Percentiles rank a stretch among this genome's conserved stretches.
phyloP scores from a whole-genome alignment of 768 basidiomycete genomes.

The Phlegmacium glaucopus region DNA sequence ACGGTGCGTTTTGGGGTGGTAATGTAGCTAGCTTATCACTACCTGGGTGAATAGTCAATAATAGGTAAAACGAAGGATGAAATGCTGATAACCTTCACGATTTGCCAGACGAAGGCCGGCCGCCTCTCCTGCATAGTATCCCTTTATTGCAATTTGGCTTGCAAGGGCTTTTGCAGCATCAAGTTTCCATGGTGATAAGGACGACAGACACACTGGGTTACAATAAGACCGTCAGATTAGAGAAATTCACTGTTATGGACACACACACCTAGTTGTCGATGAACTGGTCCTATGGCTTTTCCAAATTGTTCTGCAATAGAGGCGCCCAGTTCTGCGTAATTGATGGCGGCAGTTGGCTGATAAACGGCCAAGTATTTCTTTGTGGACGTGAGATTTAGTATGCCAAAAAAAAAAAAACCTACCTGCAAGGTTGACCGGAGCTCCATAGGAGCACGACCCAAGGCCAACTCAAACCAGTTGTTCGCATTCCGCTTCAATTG shows the following conservation, averaged over 20 bases:
- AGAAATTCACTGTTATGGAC: background rate
- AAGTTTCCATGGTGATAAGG: slow-evolving; percentile 60
- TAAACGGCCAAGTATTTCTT: slow-evolving; percentile 88
- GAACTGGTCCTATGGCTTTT: slow-evolving; percentile 73
- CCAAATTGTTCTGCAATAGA: slow-evolving; percentile 86
- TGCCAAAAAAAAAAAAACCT: slow-evolving; percentile 12
- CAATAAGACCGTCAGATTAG: slow-evolving; percentile 4
- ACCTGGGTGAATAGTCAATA: slow-evolving; percentile 33
- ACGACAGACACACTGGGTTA: slow-evolving; percentile 48
- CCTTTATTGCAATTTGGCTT: slow-evolving; percentile 85
- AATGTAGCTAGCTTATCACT: slow-evolving; percentile 57
- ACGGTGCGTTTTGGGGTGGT: slow-evolving; percentile 57
- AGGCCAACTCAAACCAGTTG: slow-evolving; percentile 82
- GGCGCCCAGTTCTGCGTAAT: slow-evolving; percentile 86
- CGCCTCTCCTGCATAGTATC: slow-evolving; percentile 86
- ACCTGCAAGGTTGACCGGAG: slow-evolving; percentile 91
- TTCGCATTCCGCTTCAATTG: slow-evolving; percentile 72
- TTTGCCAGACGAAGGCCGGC: slow-evolving; percentile 75
- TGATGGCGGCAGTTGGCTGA: slow-evolving; percentile 63
- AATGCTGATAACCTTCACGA: slow-evolving; percentile 47
- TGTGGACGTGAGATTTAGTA: slow-evolving; percentile 1
- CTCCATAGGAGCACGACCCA: slow-evolving; percentile 88
- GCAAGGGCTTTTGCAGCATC: slow-evolving; percentile 82
- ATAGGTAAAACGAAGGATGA: background rate
- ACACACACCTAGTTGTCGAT: slow-evolving; percentile 70